Evolutionary conservation across 495 filamentous ascomycete genomes (phyloP).

Genomic region (Daldinia loculata): DNA sequence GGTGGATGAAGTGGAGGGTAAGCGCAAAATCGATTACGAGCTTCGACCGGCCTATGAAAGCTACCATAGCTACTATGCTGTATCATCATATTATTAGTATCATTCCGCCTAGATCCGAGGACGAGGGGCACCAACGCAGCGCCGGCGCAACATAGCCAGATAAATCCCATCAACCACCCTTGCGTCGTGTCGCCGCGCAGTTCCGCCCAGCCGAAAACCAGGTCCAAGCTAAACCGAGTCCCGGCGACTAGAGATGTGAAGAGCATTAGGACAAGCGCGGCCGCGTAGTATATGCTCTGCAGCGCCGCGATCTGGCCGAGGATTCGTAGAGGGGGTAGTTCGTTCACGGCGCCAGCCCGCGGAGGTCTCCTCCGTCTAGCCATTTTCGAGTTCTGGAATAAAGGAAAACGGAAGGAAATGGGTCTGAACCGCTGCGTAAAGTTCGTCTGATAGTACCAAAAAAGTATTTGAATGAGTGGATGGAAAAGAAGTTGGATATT

Average conservation of each 20-base stretch:
- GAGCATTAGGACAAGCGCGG: conserved; percentile 77
- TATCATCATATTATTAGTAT: conserved; percentile 19
- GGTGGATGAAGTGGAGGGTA: conserved; percentile 85
- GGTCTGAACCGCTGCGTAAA: background rate
- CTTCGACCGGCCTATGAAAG: conserved; percentile 86
- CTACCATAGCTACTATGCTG: conserved; percentile 78
- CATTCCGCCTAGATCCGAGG: background rate
- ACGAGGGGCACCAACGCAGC: conserved; percentile 70
- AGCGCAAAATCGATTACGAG: conserved; percentile 93
- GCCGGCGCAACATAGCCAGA: conserved; percentile 83
- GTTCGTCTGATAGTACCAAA: conserved; percentile 1
- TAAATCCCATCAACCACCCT: conserved; percentile 89
- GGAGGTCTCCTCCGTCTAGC: conserved; percentile 79
- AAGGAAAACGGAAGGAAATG: background rate
- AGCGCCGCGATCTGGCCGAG: conserved; percentile 85
- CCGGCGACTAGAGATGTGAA: conserved; percentile 91
- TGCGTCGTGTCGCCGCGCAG: conserved; percentile 88
- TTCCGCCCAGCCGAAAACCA: conserved; percentile 83
- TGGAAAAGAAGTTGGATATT: conserved; percentile 19
- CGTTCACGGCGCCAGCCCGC: conserved; percentile 78
- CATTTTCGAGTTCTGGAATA: conserved; percentile 55
- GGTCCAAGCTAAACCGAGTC: conserved; percentile 69
- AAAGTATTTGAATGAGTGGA: conserved; percentile 31
- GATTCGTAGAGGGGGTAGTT: conserved; percentile 86
- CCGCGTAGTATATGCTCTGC: conserved; percentile 84